Conservation (phyloP, 129 eudicot genomes). For the Arctium lappa region DNA sequence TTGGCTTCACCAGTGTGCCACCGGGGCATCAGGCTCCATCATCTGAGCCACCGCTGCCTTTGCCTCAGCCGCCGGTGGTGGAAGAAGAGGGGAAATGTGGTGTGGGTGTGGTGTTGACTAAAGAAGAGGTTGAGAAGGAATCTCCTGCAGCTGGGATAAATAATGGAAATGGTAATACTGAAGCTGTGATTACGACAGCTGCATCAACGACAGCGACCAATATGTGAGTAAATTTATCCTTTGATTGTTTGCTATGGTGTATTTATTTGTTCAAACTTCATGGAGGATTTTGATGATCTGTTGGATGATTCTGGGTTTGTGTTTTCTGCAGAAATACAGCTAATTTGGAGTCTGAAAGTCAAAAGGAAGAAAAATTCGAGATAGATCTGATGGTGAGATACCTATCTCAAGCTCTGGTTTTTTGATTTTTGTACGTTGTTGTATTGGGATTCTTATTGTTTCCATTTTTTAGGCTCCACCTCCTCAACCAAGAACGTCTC, state of each 20-base stretch:
- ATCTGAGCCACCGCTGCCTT: constrained; percentile 19
- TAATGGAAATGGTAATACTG: constrained; percentile 27
- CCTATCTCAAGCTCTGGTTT: constrained; percentile 8
- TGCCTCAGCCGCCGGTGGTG: constrained; percentile 25
- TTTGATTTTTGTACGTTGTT: neutral
- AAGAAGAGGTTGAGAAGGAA: constrained; percentile 56
- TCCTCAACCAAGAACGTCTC: constrained; percentile 72
- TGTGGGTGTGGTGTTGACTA: constrained; percentile 28
- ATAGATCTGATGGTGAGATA: constrained; percentile 93
- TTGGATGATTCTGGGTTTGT: constrained; percentile 14
- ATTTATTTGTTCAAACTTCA: neutral
- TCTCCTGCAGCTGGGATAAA: constrained; percentile 34
- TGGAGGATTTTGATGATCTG: constrained; percentile 9
- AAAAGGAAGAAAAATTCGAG: constrained; percentile 64
- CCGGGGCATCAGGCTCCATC: constrained; percentile 8
- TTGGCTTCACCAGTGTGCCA: constrained; percentile 38
- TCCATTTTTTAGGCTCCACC: constrained; percentile 79
- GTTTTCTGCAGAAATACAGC: constrained; percentile 35
- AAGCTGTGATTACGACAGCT: constrained; percentile 47
- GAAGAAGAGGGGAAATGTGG: constrained; percentile 47
- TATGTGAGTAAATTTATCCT: constrained; percentile 42
- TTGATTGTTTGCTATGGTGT: constrained; percentile 13
- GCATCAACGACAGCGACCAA: constrained; percentile 35
- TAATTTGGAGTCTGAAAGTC: constrained; percentile 30
- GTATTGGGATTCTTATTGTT: constrained; percentile 2